Evolutionary conservation across 352 stramenopile species (phyloP), one percentile per base, ranked within the genome.

Genomic region (Pythium myriotylum): DNA sequence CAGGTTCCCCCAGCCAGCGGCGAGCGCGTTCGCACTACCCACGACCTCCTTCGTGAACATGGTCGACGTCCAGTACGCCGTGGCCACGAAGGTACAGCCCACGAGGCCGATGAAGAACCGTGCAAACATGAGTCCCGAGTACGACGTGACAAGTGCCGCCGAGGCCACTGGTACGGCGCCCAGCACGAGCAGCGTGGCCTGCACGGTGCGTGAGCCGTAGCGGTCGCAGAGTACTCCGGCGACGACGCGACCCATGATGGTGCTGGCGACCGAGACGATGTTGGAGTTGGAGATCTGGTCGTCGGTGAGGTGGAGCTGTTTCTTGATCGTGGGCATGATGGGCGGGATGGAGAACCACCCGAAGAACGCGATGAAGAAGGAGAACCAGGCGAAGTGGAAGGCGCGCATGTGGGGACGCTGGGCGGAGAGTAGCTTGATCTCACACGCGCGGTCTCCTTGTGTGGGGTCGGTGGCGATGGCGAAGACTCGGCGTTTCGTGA

Each of bases 41-140:
- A 97, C 94, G 39, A 98, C 81, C 59, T 97, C 76, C 51, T 88
- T 95, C n/a, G 79, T 79, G 64, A 98, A 98, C 86, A 98, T 98
- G 43, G 77, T 62, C 42, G 80, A 89, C 0, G 91, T 96, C 94
- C 94, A 98, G 70, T 88, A 97, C 62, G 96, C 86, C 39, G 86
- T 97, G 33, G 88, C 86, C 16, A 98, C 89, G 70, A 98, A 98
- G 23, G 88, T 88, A 48, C 78, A 89, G 46, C 93, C 94, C 22
- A 95, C 87, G 59, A 97, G 63, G 33, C 94, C 95, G 67, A 98
- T 98, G 61, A 96, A 96, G 56, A 98, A 92, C 23, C 94, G 87
- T 60, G 94, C 70, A 46, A 95, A 54, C 39, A 84, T 69, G 29
- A 98, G 78, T 0, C 66, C 74, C 1, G 62, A 70, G 42, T 91